A percentile compares a stretch with the other conserved stretches of the same genome.
Evolutionary conservation across 2,329 filamentous ascomycete species (phyloP).

Genomic region (Verticillium nonalfalfae): DNA sequence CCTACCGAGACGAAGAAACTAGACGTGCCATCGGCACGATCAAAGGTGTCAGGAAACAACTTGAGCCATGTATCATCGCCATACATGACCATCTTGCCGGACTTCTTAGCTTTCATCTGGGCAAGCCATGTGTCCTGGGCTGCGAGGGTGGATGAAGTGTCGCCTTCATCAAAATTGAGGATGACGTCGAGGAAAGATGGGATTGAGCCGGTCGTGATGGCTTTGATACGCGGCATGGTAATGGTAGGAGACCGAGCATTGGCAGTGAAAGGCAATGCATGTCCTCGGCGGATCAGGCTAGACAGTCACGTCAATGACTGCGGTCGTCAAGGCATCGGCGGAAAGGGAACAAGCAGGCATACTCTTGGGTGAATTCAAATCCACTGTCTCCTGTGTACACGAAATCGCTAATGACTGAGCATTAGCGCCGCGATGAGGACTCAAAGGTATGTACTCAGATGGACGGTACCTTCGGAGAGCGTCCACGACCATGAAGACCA

Average conservation of each 20-base stretch:
- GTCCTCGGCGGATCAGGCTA: constrained; percentile 77
- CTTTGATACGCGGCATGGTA: constrained; percentile 96
- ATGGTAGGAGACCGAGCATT: constrained; percentile 96
- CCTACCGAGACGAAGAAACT: constrained; percentile 96
- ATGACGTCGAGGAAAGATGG: constrained; percentile 97
- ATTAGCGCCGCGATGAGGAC: not conserved
- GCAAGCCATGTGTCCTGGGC: constrained; percentile 94
- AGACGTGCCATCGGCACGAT: constrained; percentile 82
- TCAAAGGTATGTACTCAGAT: not conserved
- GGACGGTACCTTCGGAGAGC: constrained; percentile 70
- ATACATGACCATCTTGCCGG: constrained; percentile 83
- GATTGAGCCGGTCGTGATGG: constrained; percentile 95
- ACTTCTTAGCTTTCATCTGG: constrained; percentile 70
- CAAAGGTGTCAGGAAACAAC: constrained; percentile 85
- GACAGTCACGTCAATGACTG: not conserved
- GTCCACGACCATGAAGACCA: constrained; percentile 98
- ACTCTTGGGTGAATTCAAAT: constrained; percentile 87
- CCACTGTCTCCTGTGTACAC: constrained; percentile 77
- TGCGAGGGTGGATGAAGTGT: constrained; percentile 81
- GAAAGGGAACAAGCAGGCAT: constrained; percentile 7
- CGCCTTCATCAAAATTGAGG: constrained; percentile 90
- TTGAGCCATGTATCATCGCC: constrained; percentile 99
- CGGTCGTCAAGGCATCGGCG: not conserved
- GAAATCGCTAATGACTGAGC: constrained; percentile 68
- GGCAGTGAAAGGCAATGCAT: constrained; percentile 87